Evolutionary conservation across 164 flowering plant species (phyloP).

Genomic region (Umbilicus rupestris): DNA sequence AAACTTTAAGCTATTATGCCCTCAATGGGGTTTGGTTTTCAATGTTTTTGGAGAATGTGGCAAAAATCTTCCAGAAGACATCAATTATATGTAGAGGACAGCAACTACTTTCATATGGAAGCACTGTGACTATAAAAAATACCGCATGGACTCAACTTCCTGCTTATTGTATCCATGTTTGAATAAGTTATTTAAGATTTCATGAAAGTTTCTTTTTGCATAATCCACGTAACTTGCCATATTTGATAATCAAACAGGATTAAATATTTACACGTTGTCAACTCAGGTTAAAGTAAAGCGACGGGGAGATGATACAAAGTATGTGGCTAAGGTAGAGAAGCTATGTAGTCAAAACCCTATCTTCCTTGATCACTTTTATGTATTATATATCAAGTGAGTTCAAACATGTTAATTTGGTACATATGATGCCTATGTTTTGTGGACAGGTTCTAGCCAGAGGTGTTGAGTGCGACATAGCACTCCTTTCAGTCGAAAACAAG

Average conservation of each 20-base stretch:
- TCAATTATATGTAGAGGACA: not conserved
- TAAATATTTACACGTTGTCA: conserved; percentile 1
- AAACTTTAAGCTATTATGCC: too few species aligned
- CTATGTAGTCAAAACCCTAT: not conserved
- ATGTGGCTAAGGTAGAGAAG: conserved; percentile 87
- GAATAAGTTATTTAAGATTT: too few species aligned
- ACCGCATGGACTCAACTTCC: too few species aligned
- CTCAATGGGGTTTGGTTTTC: too few species aligned
- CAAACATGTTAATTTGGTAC: not conserved
- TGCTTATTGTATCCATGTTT: too few species aligned
- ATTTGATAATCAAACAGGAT: not conserved
- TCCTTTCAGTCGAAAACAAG: conserved; percentile 85
- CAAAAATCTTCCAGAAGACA: too few species aligned
- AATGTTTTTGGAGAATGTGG: too few species aligned
- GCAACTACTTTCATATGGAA: not conserved
- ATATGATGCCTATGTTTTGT: conserved; percentile 16
- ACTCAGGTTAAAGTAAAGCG: conserved; percentile 93
- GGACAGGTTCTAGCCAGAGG: conserved; percentile 90
- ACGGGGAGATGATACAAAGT: conserved; percentile 96
- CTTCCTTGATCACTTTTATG: not conserved
- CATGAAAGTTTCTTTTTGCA: not conserved
- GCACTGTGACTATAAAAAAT: not conserved
- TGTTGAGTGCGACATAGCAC: conserved; percentile 92
- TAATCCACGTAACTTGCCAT: not conserved
- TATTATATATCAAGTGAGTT: not conserved